These are phyloP conservation scores for Phytophthora uliginosa DNA, from an alignment of 352 stramenopile species.

Conservation along the genomic window DNA sequence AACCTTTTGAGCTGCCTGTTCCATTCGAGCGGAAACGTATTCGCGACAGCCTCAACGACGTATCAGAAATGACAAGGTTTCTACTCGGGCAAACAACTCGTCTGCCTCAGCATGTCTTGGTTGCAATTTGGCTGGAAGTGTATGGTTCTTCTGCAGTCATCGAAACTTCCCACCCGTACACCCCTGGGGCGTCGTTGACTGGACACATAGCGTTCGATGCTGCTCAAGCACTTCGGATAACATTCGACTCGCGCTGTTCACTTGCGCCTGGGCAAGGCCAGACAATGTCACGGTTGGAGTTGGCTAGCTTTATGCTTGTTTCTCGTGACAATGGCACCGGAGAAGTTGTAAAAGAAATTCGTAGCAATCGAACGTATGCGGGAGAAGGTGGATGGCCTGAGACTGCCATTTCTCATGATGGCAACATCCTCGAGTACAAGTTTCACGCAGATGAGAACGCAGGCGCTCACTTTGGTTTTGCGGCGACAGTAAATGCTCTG, in stretches of 20 bases:
- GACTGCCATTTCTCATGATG: slow-evolving; percentile 59
- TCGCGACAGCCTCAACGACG: slow-evolving; percentile 60
- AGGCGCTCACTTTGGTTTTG: slow-evolving; percentile 67
- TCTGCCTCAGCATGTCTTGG: slow-evolving; percentile 66
- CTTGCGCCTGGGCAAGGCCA: slow-evolving; percentile 40
- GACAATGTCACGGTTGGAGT: slow-evolving; percentile 23
- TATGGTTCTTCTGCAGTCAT: slow-evolving; percentile 71
- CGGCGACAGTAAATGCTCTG: slow-evolving; percentile 62
- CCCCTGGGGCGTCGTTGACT: slow-evolving; percentile 26
- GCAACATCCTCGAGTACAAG: slow-evolving; percentile 67
- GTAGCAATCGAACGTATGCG: slow-evolving; percentile 45
- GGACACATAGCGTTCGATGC: slow-evolving; percentile 62
- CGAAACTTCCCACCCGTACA: slow-evolving; percentile 77
- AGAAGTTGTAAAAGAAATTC: slow-evolving; percentile 34
- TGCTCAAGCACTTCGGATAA: slow-evolving; percentile 63
- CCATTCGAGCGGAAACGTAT: slow-evolving; percentile 54
- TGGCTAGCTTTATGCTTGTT: slow-evolving; percentile 37
- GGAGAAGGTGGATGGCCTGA: slow-evolving; percentile 62
- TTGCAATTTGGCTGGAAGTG: slow-evolving; percentile 85
- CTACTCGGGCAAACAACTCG: slow-evolving; percentile 57
- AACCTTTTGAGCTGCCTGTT: slow-evolving; percentile 50
- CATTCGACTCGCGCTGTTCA: slow-evolving; percentile 79
- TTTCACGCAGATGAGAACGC: slow-evolving; percentile 72
- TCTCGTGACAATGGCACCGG: slow-evolving; percentile 13
- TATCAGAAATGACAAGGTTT: slow-evolving; percentile 65